Percentiles rank a stretch among this genome's conserved stretches.
Evolutionary conservation across 2,329 filamentous ascomycete genomes (phyloP).

Genomic region (Lecanicillium sp.): DNA sequence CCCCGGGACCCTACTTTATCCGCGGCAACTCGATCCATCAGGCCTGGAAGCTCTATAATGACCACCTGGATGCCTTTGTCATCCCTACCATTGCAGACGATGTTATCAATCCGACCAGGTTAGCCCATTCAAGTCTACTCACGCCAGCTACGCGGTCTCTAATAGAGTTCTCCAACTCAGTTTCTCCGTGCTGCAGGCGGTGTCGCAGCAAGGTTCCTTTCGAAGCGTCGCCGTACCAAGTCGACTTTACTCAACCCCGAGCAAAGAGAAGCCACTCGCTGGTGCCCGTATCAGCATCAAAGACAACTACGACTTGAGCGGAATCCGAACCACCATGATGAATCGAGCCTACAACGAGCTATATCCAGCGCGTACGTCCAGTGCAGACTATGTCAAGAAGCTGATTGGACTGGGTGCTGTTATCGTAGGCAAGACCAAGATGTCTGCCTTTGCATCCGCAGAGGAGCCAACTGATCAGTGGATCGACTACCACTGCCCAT

Average conservation of each 20-base stretch:
- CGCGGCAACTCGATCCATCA: constrained; percentile 9
- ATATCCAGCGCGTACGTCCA: constrained; percentile 36
- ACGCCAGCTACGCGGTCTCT: not conserved
- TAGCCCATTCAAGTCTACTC: constrained; percentile 1
- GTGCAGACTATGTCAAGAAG: constrained; percentile 41
- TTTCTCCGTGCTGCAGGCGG: constrained; percentile 3
- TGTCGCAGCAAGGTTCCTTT: constrained; percentile 2
- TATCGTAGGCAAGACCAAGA: constrained; percentile 36
- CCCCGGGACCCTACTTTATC: constrained; percentile 10
- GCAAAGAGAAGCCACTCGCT: constrained; percentile 33
- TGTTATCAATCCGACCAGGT: constrained; percentile 4
- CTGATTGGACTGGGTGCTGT: constrained; percentile 49
- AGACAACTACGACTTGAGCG: constrained; percentile 47
- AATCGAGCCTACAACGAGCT: constrained; percentile 48
- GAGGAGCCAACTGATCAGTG: constrained; percentile 37
- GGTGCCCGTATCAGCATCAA: constrained; percentile 47
- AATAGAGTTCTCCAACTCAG: not conserved
- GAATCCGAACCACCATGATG: constrained; percentile 42
- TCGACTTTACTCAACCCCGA: constrained; percentile 38
- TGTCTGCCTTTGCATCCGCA: constrained; percentile 32
- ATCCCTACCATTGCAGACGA: constrained; percentile 5
- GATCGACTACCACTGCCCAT: constrained; percentile 18
- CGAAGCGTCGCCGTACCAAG: constrained; percentile 33
- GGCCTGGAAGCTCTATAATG: constrained; percentile 10
- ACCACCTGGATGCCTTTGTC: constrained; percentile 7